A percentile compares a stretch with the other conserved stretches of the same genome.
These are phyloP conservation scores for Filosporella fistucella DNA, from an alignment of 495 filamentous ascomycete species.

Conservation along the genomic window DNA sequence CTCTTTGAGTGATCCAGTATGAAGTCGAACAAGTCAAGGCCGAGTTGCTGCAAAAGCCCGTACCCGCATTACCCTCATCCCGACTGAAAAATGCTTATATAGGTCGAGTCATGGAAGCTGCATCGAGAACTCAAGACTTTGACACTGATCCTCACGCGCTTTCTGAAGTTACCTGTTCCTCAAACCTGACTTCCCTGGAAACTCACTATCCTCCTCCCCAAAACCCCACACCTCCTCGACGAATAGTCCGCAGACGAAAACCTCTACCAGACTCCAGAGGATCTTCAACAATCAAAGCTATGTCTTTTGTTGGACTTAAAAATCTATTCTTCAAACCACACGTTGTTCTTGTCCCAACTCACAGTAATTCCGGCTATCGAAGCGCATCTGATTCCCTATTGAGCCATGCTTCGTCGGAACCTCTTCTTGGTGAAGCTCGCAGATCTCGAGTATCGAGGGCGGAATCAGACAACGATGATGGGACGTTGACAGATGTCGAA, in stretches of 20 bases:
- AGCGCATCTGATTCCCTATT: not conserved
- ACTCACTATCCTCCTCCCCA: not conserved
- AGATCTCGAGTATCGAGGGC: too few relatives aligned
- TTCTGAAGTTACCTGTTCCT: too few relatives aligned
- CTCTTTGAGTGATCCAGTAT: too few relatives aligned
- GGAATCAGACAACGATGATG: too few relatives aligned
- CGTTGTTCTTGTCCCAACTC: conserved; percentile 6
- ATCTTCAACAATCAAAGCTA: conserved; percentile 11
- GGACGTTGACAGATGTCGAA: not conserved
- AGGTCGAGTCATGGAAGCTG: too few relatives aligned
- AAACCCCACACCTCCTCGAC: not conserved
- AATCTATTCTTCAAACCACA: conserved; percentile 22
- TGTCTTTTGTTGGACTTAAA: conserved; percentile 24
- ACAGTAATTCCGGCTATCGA: not conserved
- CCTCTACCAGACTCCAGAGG: too few relatives aligned
- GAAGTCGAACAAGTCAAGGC: too few relatives aligned
- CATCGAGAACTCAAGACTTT: too few relatives aligned
- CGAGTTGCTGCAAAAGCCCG: too few relatives aligned
- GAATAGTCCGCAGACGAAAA: conserved; percentile 6
- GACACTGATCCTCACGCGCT: too few relatives aligned
- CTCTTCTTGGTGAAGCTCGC: conserved; percentile 4
- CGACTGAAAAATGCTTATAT: too few relatives aligned
- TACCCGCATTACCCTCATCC: too few relatives aligned
- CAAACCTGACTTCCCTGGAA: not conserved
- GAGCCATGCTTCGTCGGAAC: conserved; percentile 3